Evolutionary conservation across 73 alveolate species (phyloP), one percentile per base, ranked within the genome.

Genomic region (Symbiodinium pilosum): DNA sequence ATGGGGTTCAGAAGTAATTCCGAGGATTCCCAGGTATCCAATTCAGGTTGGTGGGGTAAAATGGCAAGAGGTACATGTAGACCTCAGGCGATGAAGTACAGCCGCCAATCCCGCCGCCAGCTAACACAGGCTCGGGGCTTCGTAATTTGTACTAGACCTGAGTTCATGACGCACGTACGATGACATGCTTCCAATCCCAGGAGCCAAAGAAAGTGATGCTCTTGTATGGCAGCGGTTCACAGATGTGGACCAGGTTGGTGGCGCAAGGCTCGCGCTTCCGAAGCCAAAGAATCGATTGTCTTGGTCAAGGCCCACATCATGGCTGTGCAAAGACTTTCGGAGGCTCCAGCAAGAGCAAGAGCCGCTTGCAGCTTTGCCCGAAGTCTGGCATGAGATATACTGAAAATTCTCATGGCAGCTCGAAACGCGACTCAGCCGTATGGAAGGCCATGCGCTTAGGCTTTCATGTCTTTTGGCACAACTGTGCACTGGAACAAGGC

Each of bases 151-250:
- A n/a, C n/a, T n/a, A n/a, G n/a, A n/a, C n/a, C n/a, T n/a, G n/a
- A n/a, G n/a, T n/a, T n/a, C n/a, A n/a, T n/a, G n/a, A n/a, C n/a
- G n/a, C n/a, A n/a, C n/a, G n/a, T n/a, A n/a, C n/a, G n/a, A n/a
- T n/a, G n/a, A n/a, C n/a, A n/a, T n/a, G n/a, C n/a, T n/a, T n/a
- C n/a, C n/a, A n/a, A n/a, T 47, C 59, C 59, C 6, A 47, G 59
- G 59, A 14, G 59, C 59, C 59, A 47, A 14, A 6, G 14, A 14
- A 9, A n/a, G 38, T 38, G 81, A 64, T 28, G 81, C 81, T 38
- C n/a, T n/a, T n/a, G 38, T 64, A 4, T 64, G 81, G 81, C 97
- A 91, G 81, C 97, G 97, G 75, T 91, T 91, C 81, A 91, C 97
- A 12, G 97, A 91, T 40, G 81, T 91, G 51, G 97, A 91, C 77